Base-by-base conservation (phyloP, 306 rosid species). In the Pueraria montana region DNA sequence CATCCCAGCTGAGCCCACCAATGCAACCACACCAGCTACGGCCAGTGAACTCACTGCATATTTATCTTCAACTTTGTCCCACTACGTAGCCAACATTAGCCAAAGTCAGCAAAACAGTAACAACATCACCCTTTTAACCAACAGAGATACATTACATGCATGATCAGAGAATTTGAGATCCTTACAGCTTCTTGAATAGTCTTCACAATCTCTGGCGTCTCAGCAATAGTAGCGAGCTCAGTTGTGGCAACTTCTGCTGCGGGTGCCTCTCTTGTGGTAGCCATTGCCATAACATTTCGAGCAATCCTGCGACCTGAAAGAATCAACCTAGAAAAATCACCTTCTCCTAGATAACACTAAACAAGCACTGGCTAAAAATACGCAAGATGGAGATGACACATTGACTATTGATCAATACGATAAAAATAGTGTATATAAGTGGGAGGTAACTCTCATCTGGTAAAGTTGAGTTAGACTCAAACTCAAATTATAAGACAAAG, bases 51-150 rank as follows among this genome's bases (percentile, higher is more conserved):
- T 88, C 87, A 92, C 94, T 74, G 98, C 98, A 89, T 96, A 94
- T 80, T 96, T 96, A 67, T 96, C 99, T 61, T 96, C 99, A 68
- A 94, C 93, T 85, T 96, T 96, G 10, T 92, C 98, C 99, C 99
- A 94, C 98, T 73, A 17, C 17, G 77, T 79, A 81, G 9, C 82
- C 72, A 87, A 67, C 65, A 53, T 8, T 6, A 74, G 8, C 40
- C n/a, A 10, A 63, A 64, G 45, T 82, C 12, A 85, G n/a, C 8
- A 68, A 61, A 38, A 73, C 24, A 8, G 12, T 59, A n/a, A n/a
- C n/a, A n/a, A n/a, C n/a, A 32, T 10, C 5, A 40, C 24, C n/a
- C 72, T 17, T 34, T 34, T 53, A 34, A 52, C 18, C n/a, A 34
- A 36, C 17, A 68, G 3, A 68, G 30, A 14, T 26, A 26, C 67